These are phyloP conservation scores for Candida wancherniae DNA, from an alignment of 805 yeast species.

Conservation along the genomic window DNA sequence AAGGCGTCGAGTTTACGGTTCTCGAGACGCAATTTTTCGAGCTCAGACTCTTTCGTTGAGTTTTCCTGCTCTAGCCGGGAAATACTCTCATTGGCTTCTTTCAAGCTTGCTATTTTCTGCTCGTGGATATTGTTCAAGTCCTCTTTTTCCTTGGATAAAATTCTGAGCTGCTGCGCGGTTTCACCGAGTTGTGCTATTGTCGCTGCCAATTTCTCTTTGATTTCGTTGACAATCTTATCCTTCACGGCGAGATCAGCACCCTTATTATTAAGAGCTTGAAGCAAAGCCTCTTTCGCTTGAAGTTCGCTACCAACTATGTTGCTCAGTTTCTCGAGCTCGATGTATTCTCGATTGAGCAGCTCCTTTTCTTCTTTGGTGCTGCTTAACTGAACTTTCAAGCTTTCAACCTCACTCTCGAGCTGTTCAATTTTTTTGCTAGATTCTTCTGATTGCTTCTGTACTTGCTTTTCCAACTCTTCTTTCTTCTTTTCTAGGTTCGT, in stretches of 20 bases:
- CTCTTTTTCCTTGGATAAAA: constrained; percentile 8
- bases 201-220: constrained; percentile 15
- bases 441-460: constrained; percentile 7
- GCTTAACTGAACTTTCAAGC: constrained; percentile 4
- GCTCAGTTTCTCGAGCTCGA: constrained; percentile 14
- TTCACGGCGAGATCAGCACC: constrained; percentile 17
- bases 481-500: constrained; percentile 12
- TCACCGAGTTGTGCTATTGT: constrained; percentile 14
- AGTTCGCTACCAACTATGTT: constrained; percentile 15
- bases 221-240: constrained; percentile 16
- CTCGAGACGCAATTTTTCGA: constrained; percentile 7
- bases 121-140: constrained; percentile 7
- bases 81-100: constrained; percentile 2
- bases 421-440: constrained; percentile 5
- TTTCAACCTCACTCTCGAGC: constrained; percentile 9
- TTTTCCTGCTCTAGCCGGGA: constrained; percentile 6
- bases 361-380: constrained; percentile 9
- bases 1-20: constrained; percentile 5
- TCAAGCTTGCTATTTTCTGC: constrained; percentile 2
- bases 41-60: constrained; percentile 1
- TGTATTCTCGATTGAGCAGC: constrained; percentile 9
- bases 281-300: constrained; percentile 16
- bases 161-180: constrained; percentile 12
- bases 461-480: constrained; percentile 12
- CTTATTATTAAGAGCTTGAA: constrained; percentile 15